Evolutionary conservation across 768 basidiomycete species (phyloP), one percentile per base, ranked within the genome.

Genomic region (Clavulina sp.): DNA sequence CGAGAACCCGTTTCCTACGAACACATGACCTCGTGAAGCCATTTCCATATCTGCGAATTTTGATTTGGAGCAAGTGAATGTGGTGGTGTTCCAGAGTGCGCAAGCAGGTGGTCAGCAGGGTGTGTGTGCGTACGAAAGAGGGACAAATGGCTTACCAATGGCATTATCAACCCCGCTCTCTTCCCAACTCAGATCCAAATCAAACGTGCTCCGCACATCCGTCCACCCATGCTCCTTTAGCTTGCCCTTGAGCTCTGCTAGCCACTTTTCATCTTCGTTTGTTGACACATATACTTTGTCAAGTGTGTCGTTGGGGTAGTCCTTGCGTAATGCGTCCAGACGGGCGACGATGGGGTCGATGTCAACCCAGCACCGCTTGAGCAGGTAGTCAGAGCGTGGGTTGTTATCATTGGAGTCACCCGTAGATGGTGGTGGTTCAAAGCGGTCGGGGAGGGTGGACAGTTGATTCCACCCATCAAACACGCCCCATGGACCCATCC

Each of bases 11-110:
- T 83, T 84, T 4, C 81, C 81, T 38, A 84, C 65, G 54, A 83
- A 75, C 52, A 76, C 68, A 57, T 79, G 73, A 0, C 80, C 79
- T 49, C 76, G 64, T 59, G 76, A 68, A 7, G 71, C 80, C 38
- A 82, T 71, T 56, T 77, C 67, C 80, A 82, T 81, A 62, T 84
- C 81, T 49, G 24, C 24, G 24, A n/a, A n/a, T n/a, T n/a, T n/a
- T n/a, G n/a, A n/a, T n/a, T n/a, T n/a, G n/a, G n/a, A n/a, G n/a
- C n/a, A n/a, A n/a, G n/a, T n/a, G n/a, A n/a, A n/a, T n/a, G n/a
- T n/a, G n/a, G n/a, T n/a, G n/a, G n/a, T n/a, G n/a, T n/a, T n/a
- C n/a, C n/a, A n/a, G n/a, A n/a, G n/a, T n/a, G n/a, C n/a, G n/a
- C n/a, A n/a, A n/a, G n/a, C n/a, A n/a, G n/a, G n/a, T n/a, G n/a